Evolutionary conservation across 306 rosid genomes (phyloP).

Genomic region (Prosopis cineraria): DNA sequence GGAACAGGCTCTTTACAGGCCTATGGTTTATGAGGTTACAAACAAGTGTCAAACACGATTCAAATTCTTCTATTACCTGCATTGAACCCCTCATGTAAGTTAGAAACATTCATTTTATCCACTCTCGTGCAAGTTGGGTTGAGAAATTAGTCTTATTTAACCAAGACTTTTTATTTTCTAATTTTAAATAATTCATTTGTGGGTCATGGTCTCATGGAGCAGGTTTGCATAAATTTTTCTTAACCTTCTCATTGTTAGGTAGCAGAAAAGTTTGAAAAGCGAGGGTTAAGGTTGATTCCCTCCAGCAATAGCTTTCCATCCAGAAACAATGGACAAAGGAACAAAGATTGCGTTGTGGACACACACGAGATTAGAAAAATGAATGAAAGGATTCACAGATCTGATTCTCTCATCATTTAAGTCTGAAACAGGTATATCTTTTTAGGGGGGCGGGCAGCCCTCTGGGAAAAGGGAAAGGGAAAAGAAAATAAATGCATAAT

Average conservation of each 20-base stretch:
- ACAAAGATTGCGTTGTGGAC: constrained; percentile 19
- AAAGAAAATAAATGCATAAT: background rate
- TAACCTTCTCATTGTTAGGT: constrained; percentile 41
- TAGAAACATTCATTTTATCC: constrained; percentile 15
- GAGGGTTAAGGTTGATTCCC: constrained; percentile 27
- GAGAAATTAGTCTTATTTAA: background rate
- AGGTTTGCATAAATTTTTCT: constrained; percentile 23
- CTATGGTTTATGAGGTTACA: constrained; percentile 69
- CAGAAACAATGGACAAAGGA: background rate
- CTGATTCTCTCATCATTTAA: background rate
- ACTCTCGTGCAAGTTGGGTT: constrained; percentile 32
- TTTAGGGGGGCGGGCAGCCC: background rate
- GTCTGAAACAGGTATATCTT: background rate
- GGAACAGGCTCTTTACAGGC: constrained; percentile 54
- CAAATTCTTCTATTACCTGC: constrained; percentile 65
- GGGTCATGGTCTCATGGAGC: constrained; percentile 38
- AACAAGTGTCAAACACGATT: constrained; percentile 51
- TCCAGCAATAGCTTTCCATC: constrained; percentile 22
- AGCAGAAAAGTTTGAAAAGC: constrained; percentile 51
- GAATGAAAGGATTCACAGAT: background rate
- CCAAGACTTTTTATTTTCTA: background rate
- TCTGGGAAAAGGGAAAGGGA: background rate
- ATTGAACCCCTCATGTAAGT: background rate
- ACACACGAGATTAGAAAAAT: constrained; percentile 6
- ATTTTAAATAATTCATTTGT: background rate